Base-by-base conservation (phyloP, 306 rosid genomes). In the Medicago ruthenica region DNA sequence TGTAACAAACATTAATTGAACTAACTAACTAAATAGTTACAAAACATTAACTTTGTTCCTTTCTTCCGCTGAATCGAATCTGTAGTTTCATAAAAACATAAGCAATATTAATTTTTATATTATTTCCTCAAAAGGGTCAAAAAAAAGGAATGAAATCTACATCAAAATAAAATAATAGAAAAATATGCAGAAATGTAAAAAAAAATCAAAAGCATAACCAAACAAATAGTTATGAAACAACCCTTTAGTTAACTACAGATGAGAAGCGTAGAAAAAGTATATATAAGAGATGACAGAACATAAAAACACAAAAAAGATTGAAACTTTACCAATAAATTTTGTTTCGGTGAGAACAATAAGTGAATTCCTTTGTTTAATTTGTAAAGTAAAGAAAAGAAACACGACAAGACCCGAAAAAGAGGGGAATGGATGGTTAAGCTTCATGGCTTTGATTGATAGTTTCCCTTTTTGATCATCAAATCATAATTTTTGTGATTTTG, bases 281-380 rank as follows among this genome's bases (percentile, higher is more conserved):
- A 21, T 21, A 27, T 24, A 24, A 24, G 27, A 24, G 27, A 24
- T 24, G 2, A 24, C 27, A 24, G 27, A 24, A 24, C 3, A 24
- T 2, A 24, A 3, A 27, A 27, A 3, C 31, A 27, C 4, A 27
- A 4, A 27, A 27, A 27, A 80, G 76, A 54, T 45, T 60, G 37
- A 65, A 70, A 82, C 85, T 77, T 83, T 83, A 83, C 86, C 82
- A 66, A 73, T 70, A 80, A 76, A 39, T 59, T 27, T 27, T 3
- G 4, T 27, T 27, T 27, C 31, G 31, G 31, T 60, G 53, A 78
- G 79, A 86, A 86, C 78, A 67, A 83, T 79, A 55, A 81, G 85
- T 50, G 53, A 4, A 68, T 77, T 70, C 76, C 3, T 40, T 40
- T 41, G 51, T 17, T 66, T 6, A 64, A 79, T 83, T 76, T 72